These are phyloP conservation scores for Nicotiana rustica DNA, from an alignment of 305 asterid species.

Conservation along the genomic window DNA sequence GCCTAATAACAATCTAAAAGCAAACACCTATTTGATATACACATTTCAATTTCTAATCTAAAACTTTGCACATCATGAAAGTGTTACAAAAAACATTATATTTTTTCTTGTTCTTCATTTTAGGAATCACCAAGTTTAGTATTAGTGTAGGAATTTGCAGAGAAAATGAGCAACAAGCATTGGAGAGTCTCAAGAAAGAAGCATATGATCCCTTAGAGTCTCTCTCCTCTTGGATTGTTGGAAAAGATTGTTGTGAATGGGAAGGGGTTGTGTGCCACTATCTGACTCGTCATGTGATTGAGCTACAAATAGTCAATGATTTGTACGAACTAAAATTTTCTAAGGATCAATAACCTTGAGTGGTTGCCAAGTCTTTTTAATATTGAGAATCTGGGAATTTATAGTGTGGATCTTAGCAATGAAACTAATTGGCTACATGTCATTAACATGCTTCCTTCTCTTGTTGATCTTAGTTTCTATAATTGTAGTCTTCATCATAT, in stretches of 20 bases:
- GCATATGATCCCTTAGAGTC: no score
- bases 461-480: conserved; percentile 30
- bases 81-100: no score
- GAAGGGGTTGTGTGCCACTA: neutral
- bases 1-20: no score
- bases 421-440: conserved; percentile 34
- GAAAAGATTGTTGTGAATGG: neutral
- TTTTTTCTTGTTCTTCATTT: no score
- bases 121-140: neutral
- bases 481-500: no score
- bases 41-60: no score
- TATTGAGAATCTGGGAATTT: conserved; percentile 40
- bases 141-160: neutral
- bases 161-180: no score
- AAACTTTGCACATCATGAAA: no score
- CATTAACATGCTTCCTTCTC: conserved; percentile 35
- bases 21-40: no score
- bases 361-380: conserved; percentile 35
- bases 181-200: no score
- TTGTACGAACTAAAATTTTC: no score
- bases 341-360: conserved; percentile 35
- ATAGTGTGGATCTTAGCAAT: conserved; percentile 5
- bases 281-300: neutral
- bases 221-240: no score
- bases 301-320: neutral